Evolutionary conservation across 768 basidiomycete species (phyloP), one percentile per base, ranked within the genome.

Genomic region (Pulveroboletus sp.): DNA sequence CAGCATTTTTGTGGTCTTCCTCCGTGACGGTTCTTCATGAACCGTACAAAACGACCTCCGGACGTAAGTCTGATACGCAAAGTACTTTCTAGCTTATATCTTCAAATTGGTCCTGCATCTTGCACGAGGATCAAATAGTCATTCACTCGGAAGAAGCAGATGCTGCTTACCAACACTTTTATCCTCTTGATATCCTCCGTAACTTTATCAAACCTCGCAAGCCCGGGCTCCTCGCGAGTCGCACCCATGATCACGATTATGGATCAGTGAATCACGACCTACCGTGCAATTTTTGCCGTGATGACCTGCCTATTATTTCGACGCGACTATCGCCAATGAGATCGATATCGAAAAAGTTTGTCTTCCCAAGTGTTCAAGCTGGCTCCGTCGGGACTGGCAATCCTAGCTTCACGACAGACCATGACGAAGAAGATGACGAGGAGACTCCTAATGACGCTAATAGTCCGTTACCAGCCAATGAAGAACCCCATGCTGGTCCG

Each of bases 21-120:
- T 21, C 33, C 28, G 18, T 5, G 37, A 33, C 49, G 21, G 50
- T 50, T 49, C 28, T 17, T 44, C 18, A 32, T n/a, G 50, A 43
- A 39, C 53, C 43, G 33, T 49, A 42, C 35, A 27, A 33, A 27
- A 24, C 26, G n/a, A 33, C 21, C 3, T 39, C 10, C 17, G 8
- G 39, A 43, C 12, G 18, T 44, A 17, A 31, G 32, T 49, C 55
- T 46, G 47, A 54, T 45, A 8, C 11, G 36, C 36, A 18, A 49
- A 39, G 6, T 8, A 33, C 9, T 45, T 50, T 47, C 18, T 52
- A 86, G 85, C 73, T 78, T 11, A 71, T 75, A 61, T 83, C 82
- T 17, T 82, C 85, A 9, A 87, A 86, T 50, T 88, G 86, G 86
- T 86, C 84, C 21, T 88, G 85, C 58, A 86, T 86, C 41, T 65